phyloP scores from a whole-genome alignment of 805 yeast genomes.

The Ogataea haglerorum region DNA sequence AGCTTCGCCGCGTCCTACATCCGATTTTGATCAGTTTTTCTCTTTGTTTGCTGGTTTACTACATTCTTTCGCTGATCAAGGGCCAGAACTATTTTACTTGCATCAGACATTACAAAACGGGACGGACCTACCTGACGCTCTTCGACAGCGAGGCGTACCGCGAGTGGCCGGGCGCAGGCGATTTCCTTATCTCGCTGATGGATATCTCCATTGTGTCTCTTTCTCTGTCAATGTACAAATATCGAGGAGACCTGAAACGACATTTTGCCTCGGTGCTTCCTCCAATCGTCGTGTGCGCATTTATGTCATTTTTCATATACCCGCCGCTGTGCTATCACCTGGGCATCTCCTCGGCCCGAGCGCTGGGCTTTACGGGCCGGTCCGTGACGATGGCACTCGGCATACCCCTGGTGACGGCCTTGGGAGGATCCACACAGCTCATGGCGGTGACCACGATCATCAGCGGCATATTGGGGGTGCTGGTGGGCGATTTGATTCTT shows the following conservation, averaged over 20 bases:
- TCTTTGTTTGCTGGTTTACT: slow-evolving; percentile 58
- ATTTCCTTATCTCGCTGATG: slow-evolving; percentile 64
- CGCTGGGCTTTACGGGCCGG: slow-evolving; percentile 76
- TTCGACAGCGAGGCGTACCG: slow-evolving; percentile 40
- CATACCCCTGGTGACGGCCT: slow-evolving; percentile 63
- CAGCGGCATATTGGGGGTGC: slow-evolving; percentile 72
- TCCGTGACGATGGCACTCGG: slow-evolving; percentile 80
- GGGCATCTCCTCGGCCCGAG: slow-evolving; percentile 56
- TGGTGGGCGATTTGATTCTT: slow-evolving; percentile 56
- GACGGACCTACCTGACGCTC: slow-evolving; percentile 58
- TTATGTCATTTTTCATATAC: slow-evolving; percentile 60
- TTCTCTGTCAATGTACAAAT: slow-evolving; percentile 74
- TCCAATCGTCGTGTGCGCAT: slow-evolving; percentile 54
- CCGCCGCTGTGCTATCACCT: slow-evolving; percentile 66
- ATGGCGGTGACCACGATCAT: slow-evolving; percentile 78
- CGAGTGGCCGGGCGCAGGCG: slow-evolving; percentile 79
- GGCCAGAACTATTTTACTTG: slow-evolving; percentile 48
- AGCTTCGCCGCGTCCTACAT: slow-evolving; percentile 52
- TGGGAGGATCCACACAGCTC: slow-evolving; percentile 65
- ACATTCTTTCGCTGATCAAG: slow-evolving; percentile 55
- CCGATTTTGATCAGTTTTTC: slow-evolving; percentile 70
- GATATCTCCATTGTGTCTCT: slow-evolving; percentile 75
- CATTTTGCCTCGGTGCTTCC: slow-evolving; percentile 59
- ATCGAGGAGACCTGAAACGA: slow-evolving; percentile 56
- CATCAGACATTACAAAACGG: slow-evolving; percentile 60